Percentiles rank a stretch among this genome's conserved stretches.
Conservation (phyloP, 306 rosid genomes). For the Cicer chorassanicum region DNA sequence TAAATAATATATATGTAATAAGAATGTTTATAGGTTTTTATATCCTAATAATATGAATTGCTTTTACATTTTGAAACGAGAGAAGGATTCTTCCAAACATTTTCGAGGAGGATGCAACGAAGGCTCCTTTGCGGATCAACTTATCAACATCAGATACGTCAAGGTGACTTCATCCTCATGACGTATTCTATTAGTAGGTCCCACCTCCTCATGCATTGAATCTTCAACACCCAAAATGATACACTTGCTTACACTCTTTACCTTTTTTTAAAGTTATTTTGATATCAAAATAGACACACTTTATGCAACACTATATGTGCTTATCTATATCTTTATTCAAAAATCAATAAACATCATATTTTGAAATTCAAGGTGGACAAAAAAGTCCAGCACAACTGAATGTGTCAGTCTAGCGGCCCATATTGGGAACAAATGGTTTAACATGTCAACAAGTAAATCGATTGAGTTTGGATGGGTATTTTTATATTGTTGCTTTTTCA, state of each 20-base stretch:
- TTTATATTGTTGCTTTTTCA: no score
- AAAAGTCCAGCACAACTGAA: no score
- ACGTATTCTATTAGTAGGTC: conserved; percentile 38
- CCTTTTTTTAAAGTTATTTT: no score
- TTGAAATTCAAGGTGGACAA: no score
- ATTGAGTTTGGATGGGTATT: no score
- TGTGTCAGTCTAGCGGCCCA: fast-evolving
- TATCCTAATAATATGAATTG: background rate
- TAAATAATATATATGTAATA: background rate
- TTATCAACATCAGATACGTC: conserved; percentile 25
- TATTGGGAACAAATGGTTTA: no score
- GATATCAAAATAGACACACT: no score
- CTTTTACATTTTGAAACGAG: background rate
- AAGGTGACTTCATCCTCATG: conserved; percentile 48
- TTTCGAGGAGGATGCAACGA: conserved; percentile 57
- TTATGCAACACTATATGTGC: no score
- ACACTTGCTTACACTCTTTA: background rate
- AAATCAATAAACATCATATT: no score
- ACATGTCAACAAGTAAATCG: no score
- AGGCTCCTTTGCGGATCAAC: conserved; percentile 42
- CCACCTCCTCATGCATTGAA: background rate
- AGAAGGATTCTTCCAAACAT: conserved; percentile 51
- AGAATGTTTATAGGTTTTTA: background rate
- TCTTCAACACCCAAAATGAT: background rate
- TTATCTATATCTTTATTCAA: no score